Conservation (phyloP, 257 asterid genomes). For the Handroanthus guayacan region DNA sequence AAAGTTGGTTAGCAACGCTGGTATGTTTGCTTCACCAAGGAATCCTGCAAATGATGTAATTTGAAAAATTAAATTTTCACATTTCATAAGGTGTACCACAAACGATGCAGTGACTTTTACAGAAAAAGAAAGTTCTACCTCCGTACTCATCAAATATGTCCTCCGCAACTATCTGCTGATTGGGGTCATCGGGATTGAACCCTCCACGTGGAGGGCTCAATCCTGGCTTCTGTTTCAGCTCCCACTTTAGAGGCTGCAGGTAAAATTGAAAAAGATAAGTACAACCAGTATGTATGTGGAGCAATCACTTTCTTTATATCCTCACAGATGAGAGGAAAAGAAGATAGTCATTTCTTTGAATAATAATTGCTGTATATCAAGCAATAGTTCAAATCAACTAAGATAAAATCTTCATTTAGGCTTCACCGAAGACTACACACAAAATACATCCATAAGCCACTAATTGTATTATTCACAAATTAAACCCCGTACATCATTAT, state of each 20-base stretch:
- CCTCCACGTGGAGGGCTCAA: slow-evolving; percentile 98
- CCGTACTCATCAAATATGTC: slow-evolving; percentile 98
- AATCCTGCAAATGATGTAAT: slow-evolving; percentile 61
- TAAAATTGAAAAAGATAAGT: neutral
- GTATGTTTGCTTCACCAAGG: slow-evolving; percentile 68
- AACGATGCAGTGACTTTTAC: neutral
- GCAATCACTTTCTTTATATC: too few relatives aligned
- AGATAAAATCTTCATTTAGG: neutral
- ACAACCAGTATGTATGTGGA: neutral
- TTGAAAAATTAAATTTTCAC: neutral
- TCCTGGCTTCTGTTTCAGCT: slow-evolving; percentile 91
- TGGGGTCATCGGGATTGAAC: slow-evolving; percentile 78
- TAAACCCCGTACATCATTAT: neutral
- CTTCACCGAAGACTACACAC: neutral
- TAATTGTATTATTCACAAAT: neutral
- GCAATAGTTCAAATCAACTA: neutral
- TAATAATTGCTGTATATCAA: neutral
- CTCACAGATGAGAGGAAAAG: neutral
- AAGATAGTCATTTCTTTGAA: neutral
- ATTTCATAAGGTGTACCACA: neutral
- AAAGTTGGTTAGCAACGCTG: slow-evolving; percentile 71
- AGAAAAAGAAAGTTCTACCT: slow-evolving; percentile 53
- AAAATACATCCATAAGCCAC: neutral
- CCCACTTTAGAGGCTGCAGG: slow-evolving; percentile 85
- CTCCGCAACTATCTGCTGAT: slow-evolving; percentile 98